Base-by-base conservation (phyloP, 2,329 filamentous ascomycete genomes). In the Ascochyta pisi region DNA sequence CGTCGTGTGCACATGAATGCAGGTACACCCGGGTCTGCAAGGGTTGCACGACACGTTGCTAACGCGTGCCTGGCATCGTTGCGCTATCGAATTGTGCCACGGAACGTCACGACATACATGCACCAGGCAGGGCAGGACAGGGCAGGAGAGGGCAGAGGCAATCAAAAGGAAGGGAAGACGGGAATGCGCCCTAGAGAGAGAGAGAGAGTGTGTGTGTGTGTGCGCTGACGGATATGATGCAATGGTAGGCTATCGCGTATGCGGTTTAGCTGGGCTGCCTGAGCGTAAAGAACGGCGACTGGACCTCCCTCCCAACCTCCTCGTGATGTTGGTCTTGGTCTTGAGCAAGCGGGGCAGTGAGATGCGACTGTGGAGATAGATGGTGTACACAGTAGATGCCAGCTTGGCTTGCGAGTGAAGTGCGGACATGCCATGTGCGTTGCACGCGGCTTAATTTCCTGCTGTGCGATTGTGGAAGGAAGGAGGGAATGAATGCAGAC, bases 1-100 rank as follows among this genome's bases (percentile, higher is more conserved):
- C 37, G 23, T 29, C n/a, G 19, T 16, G 29, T 35, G 34, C 39
- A 9, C 29, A 12, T 15, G 26, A 27, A 49, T 33, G 45, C 51
- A 54, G 51, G 51, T 54, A 54, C 51, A 44, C 40, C 45, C 45
- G 45, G 39, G 27, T 19, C 45, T n/a, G 42, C 37, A 42, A 49
- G 39, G 41, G 51, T 54, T 26, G 23, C 45, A 54, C 51, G 22
- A 34, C 51, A 54, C 19, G 19, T 19, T 19, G 19, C 19, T 19
- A 19, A 19, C 19, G 19, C 19, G 19, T 19, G 19, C 50, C 50
- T 48, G 44, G 26, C 44, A 48, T 42, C n/a, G 8, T 15, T 26
- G 34, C 38, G 31, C 51, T 39, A 54, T 54, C 44, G 51, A 54
- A 38, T 44, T 34, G 51, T 48, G 23, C 44, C 39, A 54, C 43